Percentiles rank a stretch among this genome's conserved stretches.
Evolutionary conservation across 805 yeast genomes (phyloP).

Genomic region (Metschnikowia peoriensis): DNA sequence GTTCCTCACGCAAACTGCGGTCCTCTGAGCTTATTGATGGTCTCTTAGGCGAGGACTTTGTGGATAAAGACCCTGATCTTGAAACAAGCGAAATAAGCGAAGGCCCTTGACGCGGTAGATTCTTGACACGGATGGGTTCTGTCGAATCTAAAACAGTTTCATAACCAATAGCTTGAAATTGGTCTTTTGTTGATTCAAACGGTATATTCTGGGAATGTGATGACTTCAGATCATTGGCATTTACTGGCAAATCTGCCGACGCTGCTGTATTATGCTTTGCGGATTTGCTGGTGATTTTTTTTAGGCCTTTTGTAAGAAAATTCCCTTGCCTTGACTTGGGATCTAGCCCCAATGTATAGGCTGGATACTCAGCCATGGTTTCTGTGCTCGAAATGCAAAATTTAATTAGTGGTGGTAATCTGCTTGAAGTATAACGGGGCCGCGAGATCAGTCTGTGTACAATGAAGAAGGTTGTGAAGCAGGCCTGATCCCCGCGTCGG

Average conservation of each 20-base stretch:
- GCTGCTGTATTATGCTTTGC: constrained; percentile 12
- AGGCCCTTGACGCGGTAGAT: constrained; percentile 11
- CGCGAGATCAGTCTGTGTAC: constrained; percentile 10
- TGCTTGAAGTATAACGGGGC: background rate
- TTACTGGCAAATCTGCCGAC: constrained; percentile 2
- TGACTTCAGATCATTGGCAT: background rate
- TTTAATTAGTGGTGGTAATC: background rate
- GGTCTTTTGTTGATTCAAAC: constrained; percentile 5
- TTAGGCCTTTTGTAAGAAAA: constrained; percentile 29
- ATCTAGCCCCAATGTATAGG: constrained; percentile 4
- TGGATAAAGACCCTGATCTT: constrained; percentile 4
- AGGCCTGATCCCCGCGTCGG: constrained; percentile 5
- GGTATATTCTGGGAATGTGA: background rate
- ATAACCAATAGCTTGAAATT: constrained; percentile 40
- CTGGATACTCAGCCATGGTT: constrained; percentile 3
- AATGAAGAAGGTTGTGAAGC: constrained; percentile 3
- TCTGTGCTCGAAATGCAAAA: background rate
- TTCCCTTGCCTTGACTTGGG: constrained; percentile 5
- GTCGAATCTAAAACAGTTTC: constrained; percentile 24
- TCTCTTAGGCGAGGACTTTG: constrained; percentile 5
- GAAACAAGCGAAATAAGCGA: constrained; percentile 4
- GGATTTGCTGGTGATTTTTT: constrained; percentile 28
- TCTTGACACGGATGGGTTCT: constrained; percentile 31
- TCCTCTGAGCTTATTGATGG: constrained; percentile 11
- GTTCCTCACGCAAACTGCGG: background rate